These are phyloP conservation scores for Exophiala phaeomuriformis DNA, from an alignment of 2,329 filamentous ascomycete species.

Conservation along the genomic window DNA sequence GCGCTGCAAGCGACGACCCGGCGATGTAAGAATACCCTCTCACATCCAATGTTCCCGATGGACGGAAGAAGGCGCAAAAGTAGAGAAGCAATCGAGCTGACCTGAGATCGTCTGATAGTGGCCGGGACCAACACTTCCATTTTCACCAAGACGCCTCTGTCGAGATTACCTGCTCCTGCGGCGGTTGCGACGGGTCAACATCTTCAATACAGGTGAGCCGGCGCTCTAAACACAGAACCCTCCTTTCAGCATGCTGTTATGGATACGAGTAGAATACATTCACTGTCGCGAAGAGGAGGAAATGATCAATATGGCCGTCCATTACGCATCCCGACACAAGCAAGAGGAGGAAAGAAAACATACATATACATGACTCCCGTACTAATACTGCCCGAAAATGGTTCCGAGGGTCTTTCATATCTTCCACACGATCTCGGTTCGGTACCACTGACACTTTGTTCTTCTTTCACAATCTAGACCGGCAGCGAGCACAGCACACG, in stretches of 20 bases:
- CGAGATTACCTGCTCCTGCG: slow-evolving; percentile 39
- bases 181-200: slow-evolving; percentile 39
- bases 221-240: slow-evolving; percentile 16
- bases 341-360: too few relatives aligned
- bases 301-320: too few relatives aligned
- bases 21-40: slow-evolving; percentile 38
- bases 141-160: slow-evolving; percentile 36
- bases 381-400: too few relatives aligned
- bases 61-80: too few relatives aligned
- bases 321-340: too few relatives aligned
- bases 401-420: too few relatives aligned
- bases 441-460: background rate
- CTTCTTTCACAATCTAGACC: slow-evolving; percentile 11
- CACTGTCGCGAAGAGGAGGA: too few relatives aligned
- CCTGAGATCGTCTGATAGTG: slow-evolving; percentile 30
- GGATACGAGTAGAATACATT: too few relatives aligned
- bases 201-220: slow-evolving; percentile 38
- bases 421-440: too few relatives aligned
- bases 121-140: slow-evolving; percentile 40
- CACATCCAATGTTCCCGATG: too few relatives aligned
- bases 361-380: too few relatives aligned
- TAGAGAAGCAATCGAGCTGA: background rate
- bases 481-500: slow-evolving; percentile 37
- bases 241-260: background rate
- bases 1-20: slow-evolving; percentile 42